Evolutionary conservation across 2,329 filamentous ascomycete species (phyloP), one percentile per base, ranked within the genome.

Genomic region (Fusarium sp.): DNA sequence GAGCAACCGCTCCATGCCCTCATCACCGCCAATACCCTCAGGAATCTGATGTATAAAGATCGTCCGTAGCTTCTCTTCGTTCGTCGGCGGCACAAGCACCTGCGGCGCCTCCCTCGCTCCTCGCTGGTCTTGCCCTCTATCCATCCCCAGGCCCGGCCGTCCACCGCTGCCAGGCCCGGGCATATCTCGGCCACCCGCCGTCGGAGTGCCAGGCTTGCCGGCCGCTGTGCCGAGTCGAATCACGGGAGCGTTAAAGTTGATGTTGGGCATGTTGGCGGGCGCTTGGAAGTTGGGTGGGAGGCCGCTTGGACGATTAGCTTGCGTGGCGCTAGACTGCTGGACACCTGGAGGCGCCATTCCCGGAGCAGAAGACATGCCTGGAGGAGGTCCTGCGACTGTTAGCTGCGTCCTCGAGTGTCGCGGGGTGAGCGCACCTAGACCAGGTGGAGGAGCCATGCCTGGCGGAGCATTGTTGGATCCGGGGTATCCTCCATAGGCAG

Each of bases 191-290:
- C 85, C 83, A 23, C 79, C 75, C 28, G 74, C 70, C 11, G 78
- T 73, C 7, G 83, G 78, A 0, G 80, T 76, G 11, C 81, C 78
- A 28, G 90, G 85, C 76, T 94, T 94, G n/a, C 88, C 82, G 3
- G 90, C 88, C 5, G 91, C 88, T 12, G 94, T 95, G 43, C 95
- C 96, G 47, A 99, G 88, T 59, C 96, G 93, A 77, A 99, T 98
- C 65, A 98, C 94, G 60, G 95, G 95, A 37, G 96, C 96, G 77
- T 93, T 97, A 85, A 98, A 97, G 84, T 99, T 98, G 85, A 99
- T 97, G 80, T 97, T 97, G 54, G 95, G 94, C 88, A 98, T 93
- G 78, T 96, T 97, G 53, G 93, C 86, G 10, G 95, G 95, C 51
- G 94, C 90, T 84, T 97, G 93, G 82, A 97, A 98, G 81, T 90